Conservation (phyloP, 2,329 filamentous ascomycete species). For the Fusarium sp. region DNA sequence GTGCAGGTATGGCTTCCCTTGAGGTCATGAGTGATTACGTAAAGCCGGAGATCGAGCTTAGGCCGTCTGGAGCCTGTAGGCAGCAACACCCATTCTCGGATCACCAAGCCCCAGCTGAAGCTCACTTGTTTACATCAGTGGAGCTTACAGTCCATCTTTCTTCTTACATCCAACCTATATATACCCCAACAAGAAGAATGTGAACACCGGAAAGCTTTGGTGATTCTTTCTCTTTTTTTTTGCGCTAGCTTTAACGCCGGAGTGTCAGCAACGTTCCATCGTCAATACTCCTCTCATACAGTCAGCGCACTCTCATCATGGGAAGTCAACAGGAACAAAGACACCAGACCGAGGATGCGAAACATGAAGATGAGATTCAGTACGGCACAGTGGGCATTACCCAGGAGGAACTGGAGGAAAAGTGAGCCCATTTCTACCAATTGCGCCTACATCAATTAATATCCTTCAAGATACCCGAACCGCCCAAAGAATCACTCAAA, state of each 20-base stretch:
- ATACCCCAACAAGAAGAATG: neutral
- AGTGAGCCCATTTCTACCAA: constrained; percentile 45
- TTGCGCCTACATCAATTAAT: constrained; percentile 31
- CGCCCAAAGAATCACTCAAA: constrained; percentile 83
- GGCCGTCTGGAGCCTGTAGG: constrained; percentile 25
- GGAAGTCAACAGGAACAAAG: constrained; percentile 10
- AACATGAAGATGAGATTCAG: constrained; percentile 64
- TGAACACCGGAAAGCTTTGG: neutral
- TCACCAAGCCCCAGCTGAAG: constrained; percentile 14
- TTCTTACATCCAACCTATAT: neutral
- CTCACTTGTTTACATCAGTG: constrained; percentile 8
- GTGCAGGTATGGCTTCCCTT: too few species aligned
- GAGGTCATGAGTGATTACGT: neutral
- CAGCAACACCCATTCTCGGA: constrained; percentile 27
- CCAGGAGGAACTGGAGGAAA: constrained; percentile 58
- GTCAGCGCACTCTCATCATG: constrained; percentile 10
- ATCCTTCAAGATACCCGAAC: constrained; percentile 78
- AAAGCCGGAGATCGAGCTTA: constrained; percentile 13
- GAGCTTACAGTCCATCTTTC: neutral
- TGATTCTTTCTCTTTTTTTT: neutral
- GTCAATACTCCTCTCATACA: neutral
- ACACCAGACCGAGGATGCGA: constrained; percentile 51
- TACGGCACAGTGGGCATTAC: constrained; percentile 57
- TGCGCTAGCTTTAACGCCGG: neutral
- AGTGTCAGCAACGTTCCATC: too few species aligned